phyloP scores from a whole-genome alignment of 176 grass and related monocot species.

The Aegilops tauschii region DNA sequence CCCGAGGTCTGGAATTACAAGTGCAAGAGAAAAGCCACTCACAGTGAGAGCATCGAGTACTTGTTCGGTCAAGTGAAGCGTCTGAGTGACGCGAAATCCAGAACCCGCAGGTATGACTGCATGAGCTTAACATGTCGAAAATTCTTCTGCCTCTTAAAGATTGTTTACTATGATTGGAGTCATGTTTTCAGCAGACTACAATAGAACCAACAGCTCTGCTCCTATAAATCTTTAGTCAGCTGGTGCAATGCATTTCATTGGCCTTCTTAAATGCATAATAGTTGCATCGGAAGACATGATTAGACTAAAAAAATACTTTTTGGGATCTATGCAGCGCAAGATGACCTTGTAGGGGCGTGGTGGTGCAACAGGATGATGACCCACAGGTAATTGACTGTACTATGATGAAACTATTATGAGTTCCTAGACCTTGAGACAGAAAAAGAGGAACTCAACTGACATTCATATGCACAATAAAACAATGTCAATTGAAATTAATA shows the following conservation, averaged over 20 bases:
- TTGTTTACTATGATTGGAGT: not conserved
- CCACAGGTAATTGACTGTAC: not conserved
- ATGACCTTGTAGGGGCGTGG: not conserved
- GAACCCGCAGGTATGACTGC: not conserved
- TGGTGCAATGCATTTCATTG: slow-evolving; percentile 7
- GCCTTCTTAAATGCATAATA: not conserved
- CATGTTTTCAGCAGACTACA: slow-evolving; percentile 6
- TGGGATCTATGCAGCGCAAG: not conserved
- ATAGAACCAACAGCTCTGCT: not conserved
- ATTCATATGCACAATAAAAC: not conserved
- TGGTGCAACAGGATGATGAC: not conserved
- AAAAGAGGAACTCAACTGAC: not conserved
- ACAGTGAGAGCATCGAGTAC: not conserved
- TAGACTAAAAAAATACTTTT: not conserved
- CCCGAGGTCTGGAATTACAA: slow-evolving; percentile 5
- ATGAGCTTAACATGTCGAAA: not conserved
- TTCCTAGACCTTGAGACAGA: not conserved
- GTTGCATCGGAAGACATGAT: not conserved
- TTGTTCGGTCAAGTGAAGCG: not conserved
- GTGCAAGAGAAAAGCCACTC: not conserved
- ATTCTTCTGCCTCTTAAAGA: not conserved
- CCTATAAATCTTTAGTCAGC: not conserved
- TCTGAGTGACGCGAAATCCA: not conserved
- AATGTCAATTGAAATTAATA: not conserved
- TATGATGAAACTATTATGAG: not conserved